phyloP scores from a whole-genome alignment of 345 rosid species.

The Triadica sebifera region DNA sequence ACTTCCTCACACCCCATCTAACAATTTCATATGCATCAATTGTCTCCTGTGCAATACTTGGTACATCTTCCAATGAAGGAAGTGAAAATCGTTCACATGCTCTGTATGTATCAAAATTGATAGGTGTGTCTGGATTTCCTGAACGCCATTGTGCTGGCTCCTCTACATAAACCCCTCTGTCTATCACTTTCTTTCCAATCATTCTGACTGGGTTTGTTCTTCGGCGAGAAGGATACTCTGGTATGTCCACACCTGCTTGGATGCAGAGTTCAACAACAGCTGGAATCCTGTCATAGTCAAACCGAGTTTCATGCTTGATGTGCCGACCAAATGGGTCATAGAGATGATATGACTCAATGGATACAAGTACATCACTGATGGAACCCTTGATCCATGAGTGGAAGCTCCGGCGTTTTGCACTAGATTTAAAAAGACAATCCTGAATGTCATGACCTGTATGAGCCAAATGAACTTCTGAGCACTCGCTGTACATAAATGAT shows the following conservation, averaged over 20 bases:
- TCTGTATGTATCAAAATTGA: conserved; percentile 73
- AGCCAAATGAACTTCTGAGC: conserved; percentile 80
- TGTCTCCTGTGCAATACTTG: conserved; percentile 74
- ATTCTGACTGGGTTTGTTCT: conserved; percentile 70
- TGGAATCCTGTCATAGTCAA: conserved; percentile 82
- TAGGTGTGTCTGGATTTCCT: conserved; percentile 43
- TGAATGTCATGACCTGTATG: conserved; percentile 59
- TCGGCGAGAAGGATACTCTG: conserved; percentile 80
- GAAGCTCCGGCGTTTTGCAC: conserved; percentile 43
- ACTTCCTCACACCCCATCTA: conserved; percentile 54
- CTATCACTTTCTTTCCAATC: conserved; percentile 69
- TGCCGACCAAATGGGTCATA: conserved; percentile 84
- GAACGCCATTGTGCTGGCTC: conserved; percentile 53
- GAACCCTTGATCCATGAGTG: conserved; percentile 80
- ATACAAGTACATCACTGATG: conserved; percentile 61
- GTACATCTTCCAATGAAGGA: conserved; percentile 49
- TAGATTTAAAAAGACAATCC: conserved; percentile 54
- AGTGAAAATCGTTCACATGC: conserved; percentile 49
- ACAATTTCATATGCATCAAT: conserved; percentile 66
- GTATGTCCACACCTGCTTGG: conserved; percentile 83
- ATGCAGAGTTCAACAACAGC: conserved; percentile 85
- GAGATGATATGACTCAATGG: conserved; percentile 86
- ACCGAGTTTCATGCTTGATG: conserved; percentile 69
- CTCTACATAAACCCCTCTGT: conserved; percentile 60
- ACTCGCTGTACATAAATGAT: conserved; percentile 46